These are phyloP conservation scores for Monilinia fructigena DNA, from an alignment of 2,329 filamentous ascomycete species.

Conservation along the genomic window DNA sequence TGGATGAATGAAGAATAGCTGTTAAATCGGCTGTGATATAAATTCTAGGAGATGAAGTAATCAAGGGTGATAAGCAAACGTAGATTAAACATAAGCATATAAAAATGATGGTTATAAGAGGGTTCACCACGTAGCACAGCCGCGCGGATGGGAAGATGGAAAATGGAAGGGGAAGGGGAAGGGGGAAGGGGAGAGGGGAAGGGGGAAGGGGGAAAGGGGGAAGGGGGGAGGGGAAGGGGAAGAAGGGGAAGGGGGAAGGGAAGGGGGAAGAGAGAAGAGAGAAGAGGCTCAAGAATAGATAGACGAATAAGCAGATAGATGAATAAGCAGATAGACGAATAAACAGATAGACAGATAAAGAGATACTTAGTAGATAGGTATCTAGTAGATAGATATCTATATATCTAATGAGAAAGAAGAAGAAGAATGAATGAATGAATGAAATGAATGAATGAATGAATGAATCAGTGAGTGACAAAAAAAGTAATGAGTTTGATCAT, in stretches of 20 bases:
- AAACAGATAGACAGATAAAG: too few species aligned
- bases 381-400: neutral
- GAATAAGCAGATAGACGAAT: too few species aligned
- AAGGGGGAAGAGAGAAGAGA: too few species aligned
- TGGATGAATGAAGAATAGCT: neutral
- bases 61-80: neutral
- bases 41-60: neutral
- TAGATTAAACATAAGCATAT: neutral
- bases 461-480: neutral
- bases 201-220: too few species aligned
- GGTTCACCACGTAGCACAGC: neutral
- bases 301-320: neutral
- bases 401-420: too few species aligned
- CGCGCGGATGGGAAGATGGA: neutral
- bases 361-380: too few species aligned
- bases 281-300: neutral
- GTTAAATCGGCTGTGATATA: neutral
- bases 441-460: neutral
- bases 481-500: too few species aligned
- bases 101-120: neutral
- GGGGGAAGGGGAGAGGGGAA: too few species aligned
- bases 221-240: too few species aligned
- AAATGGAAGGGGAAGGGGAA: too few species aligned
- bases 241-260: too few species aligned
- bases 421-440: neutral